These are phyloP conservation scores for Pythium plurisporium DNA, from an alignment of 352 stramenopile genomes.

Conservation along the genomic window DNA sequence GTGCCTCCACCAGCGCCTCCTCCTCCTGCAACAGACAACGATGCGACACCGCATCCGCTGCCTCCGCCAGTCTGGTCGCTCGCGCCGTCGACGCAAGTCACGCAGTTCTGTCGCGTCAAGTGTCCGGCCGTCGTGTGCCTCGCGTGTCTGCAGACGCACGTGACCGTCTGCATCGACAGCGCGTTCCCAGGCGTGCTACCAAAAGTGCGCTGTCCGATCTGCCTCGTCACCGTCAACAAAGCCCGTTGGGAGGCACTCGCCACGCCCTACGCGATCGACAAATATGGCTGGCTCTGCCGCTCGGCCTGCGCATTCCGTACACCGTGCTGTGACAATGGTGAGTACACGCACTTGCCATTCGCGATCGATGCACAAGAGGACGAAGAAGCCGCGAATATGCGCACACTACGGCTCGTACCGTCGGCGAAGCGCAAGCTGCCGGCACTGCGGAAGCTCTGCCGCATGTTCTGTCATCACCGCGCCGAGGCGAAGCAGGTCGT, in stretches of 20 bases:
- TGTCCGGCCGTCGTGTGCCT: constrained; percentile 33
- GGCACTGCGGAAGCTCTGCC: constrained; percentile 10
- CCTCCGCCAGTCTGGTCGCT: background rate
- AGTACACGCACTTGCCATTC: constrained; percentile 23
- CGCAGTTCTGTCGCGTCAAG: constrained; percentile 25
- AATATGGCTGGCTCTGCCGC: constrained; percentile 18
- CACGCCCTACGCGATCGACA: constrained; percentile 13
- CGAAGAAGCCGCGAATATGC: constrained; percentile 11
- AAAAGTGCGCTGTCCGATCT: constrained; percentile 40
- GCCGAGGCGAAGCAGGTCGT: constrained; percentile 8
- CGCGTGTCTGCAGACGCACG: constrained; percentile 25
- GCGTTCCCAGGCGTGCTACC: constrained; percentile 36
- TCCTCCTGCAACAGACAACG: background rate
- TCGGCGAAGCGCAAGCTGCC: constrained; percentile 16
- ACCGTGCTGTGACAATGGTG: constrained; percentile 24
- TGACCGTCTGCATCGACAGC: constrained; percentile 24
- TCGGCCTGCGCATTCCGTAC: constrained; percentile 20
- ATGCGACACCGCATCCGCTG: background rate
- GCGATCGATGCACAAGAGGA: constrained; percentile 15
- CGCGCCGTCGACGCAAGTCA: background rate
- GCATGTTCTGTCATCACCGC: constrained; percentile 15
- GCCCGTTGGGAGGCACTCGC: constrained; percentile 6
- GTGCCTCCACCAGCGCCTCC: too few species aligned
- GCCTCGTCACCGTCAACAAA: constrained; percentile 29
- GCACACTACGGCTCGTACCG: constrained; percentile 9